phyloP scores from a whole-genome alignment of 441 rosid species.

The Dalechampia spathulata region DNA sequence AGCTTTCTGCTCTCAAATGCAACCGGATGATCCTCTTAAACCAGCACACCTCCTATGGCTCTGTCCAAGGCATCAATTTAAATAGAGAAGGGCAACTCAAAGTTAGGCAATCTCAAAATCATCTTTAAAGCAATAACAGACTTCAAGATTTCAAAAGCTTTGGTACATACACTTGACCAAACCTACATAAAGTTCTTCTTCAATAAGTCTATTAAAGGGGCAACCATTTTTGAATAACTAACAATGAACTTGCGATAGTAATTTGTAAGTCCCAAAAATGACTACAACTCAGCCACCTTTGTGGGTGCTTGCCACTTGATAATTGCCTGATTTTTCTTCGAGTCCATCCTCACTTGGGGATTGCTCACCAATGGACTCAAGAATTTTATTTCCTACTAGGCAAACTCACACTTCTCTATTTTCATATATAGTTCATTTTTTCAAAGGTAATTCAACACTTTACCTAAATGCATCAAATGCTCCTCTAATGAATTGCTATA shows the following conservation, averaged over 20 bases:
- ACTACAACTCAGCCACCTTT: background rate
- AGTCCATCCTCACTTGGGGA: too few relatives aligned
- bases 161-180: background rate
- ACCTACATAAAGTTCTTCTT: background rate
- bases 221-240: background rate
- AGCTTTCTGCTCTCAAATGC: background rate
- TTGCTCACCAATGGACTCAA: fast-evolving
- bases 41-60: too few relatives aligned
- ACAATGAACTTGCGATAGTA: background rate
- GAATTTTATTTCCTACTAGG: background rate
- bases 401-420: background rate
- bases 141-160: background rate
- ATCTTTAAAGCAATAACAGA: background rate
- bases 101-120: too few relatives aligned
- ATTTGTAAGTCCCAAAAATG: background rate
- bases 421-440: background rate
- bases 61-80: too few relatives aligned
- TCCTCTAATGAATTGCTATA: background rate
- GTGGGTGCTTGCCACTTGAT: background rate
- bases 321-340: background rate
- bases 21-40: too few relatives aligned
- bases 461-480: background rate
- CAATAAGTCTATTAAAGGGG: background rate
- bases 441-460: fast-evolving
- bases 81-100: too few relatives aligned